phyloP scores from a whole-genome alignment of 1,284 basidiomycete species.

The Pseudozyma sp. region DNA sequence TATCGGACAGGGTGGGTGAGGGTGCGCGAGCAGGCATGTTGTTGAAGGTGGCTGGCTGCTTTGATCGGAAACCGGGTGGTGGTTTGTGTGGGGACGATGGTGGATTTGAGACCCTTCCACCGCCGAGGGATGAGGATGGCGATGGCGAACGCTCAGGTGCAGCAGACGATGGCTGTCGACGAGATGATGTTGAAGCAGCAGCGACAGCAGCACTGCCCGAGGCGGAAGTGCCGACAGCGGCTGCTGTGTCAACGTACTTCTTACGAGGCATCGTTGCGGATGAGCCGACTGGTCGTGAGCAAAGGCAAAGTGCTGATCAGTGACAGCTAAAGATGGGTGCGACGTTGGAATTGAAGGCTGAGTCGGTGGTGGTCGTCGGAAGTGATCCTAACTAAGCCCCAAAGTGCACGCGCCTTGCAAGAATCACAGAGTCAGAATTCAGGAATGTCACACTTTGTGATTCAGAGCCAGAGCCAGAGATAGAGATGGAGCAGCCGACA shows the following conservation, averaged over 20 bases:
- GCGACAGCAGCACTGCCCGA: neutral
- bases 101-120: slow-evolving; percentile 27
- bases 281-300: neutral
- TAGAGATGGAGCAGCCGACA: neutral
- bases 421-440: no score
- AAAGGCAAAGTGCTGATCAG: no score
- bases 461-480: neutral
- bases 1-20: slow-evolving; percentile 42
- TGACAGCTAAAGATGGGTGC: no score
- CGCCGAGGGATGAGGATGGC: slow-evolving; percentile 29
- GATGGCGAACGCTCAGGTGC: slow-evolving; percentile 37
- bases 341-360: no score
- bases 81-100: slow-evolving; percentile 46
- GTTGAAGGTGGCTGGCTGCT: slow-evolving; percentile 3
- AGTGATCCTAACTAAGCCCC: neutral
- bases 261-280: slow-evolving; percentile 32
- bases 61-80: slow-evolving; percentile 9
- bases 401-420: slow-evolving; percentile 5
- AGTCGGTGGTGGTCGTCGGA: slow-evolving; percentile 1
- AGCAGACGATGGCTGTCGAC: slow-evolving; percentile 18
- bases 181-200: slow-evolving; percentile 17
- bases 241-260: slow-evolving; percentile 17
- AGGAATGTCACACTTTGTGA: no score
- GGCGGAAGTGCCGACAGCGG: slow-evolving; percentile 15
- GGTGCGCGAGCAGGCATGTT: slow-evolving; percentile 23